Evolutionary conservation across 2,329 filamentous ascomycete species (phyloP), one percentile per base, ranked within the genome.

Genomic region (Ophiostoma triangulosporum): DNA sequence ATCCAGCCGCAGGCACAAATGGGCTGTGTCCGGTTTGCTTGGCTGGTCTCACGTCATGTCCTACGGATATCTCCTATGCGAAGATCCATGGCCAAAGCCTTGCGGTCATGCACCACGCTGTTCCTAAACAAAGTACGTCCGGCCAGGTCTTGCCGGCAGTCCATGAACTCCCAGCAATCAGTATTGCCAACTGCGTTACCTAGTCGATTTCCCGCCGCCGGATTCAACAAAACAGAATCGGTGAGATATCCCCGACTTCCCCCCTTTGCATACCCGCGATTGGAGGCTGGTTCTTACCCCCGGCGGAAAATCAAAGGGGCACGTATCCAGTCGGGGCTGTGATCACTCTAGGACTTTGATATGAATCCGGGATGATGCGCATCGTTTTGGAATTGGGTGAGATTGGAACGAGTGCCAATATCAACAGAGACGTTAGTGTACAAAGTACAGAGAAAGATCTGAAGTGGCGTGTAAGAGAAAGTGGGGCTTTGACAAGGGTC

Each of bases 151-250:
- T n/a, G n/a, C n/a, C n/a, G n/a, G n/a, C n/a, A n/a, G n/a, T n/a
- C n/a, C n/a, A n/a, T n/a, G n/a, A n/a, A n/a, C n/a, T n/a, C n/a
- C n/a, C n/a, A n/a, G n/a, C n/a, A n/a, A 46, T 14, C 24, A 46
- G 12, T 46, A 46, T 31, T n/a, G 14, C 14, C 2, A 8, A n/a
- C n/a, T n/a, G n/a, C n/a, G n/a, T n/a, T n/a, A n/a, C n/a, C n/a
- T n/a, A n/a, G n/a, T n/a, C n/a, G n/a, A n/a, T n/a, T n/a, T n/a
- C n/a, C n/a, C n/a, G n/a, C n/a, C n/a, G n/a, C n/a, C n/a, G n/a
- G 46, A 33, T 54, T 56, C 54, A 56, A 56, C 54, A 54, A 54
- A 56, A 56, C 48, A 32, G 48, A 53, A 26, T 48, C 51, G 54
- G 43, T 56, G 51, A 51, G 54, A 54, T 24, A 50, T 33, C 54